These are phyloP conservation scores for Rhodosporidiobolus sp. DNA, from an alignment of 768 basidiomycete species.

Conservation along the genomic window DNA sequence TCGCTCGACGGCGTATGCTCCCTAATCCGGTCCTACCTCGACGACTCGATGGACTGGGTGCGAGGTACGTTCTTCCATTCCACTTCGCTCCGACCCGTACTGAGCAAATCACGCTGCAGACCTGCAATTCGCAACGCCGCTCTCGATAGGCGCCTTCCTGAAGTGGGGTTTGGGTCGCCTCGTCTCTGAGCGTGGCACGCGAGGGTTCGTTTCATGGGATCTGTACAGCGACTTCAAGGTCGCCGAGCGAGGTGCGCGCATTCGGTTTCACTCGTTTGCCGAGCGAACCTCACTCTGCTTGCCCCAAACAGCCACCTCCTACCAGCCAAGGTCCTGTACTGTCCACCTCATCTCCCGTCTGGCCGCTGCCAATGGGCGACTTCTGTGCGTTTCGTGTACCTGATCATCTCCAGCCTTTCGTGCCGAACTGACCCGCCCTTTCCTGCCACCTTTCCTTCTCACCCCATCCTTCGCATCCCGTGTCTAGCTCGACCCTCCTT, in stretches of 20 bases:
- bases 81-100: conserved; percentile 51
- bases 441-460: conserved; percentile 76
- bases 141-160: conserved; percentile 85
- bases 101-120: conserved; percentile 52
- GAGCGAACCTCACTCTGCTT: conserved; percentile 20
- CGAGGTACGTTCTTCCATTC: conserved; percentile 34
- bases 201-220: conserved; percentile 82
- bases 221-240: conserved; percentile 76
- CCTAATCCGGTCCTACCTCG: conserved; percentile 74
- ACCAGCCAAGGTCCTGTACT: conserved; percentile 69
- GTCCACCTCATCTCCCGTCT: conserved; percentile 57
- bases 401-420: conserved; percentile 39
- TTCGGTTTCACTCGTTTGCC: background rate
- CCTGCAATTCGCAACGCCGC: conserved; percentile 74
- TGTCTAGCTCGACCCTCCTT: conserved; percentile 60
- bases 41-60: conserved; percentile 35
- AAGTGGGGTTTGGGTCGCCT: conserved; percentile 87
- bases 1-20: conserved; percentile 68
- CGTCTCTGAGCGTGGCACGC: conserved; percentile 53
- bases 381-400: conserved; percentile 59
- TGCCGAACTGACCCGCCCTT: conserved; percentile 59
- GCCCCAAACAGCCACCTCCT: conserved; percentile 56
- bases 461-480: conserved; percentile 64
- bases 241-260: conserved; percentile 69
- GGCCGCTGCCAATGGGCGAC: conserved; percentile 55